Percentiles rank a stretch among this genome's conserved stretches.
Evolutionary conservation across 176 grass and related monocot genomes (phyloP).

Genomic region (Oryza meyeriana): DNA sequence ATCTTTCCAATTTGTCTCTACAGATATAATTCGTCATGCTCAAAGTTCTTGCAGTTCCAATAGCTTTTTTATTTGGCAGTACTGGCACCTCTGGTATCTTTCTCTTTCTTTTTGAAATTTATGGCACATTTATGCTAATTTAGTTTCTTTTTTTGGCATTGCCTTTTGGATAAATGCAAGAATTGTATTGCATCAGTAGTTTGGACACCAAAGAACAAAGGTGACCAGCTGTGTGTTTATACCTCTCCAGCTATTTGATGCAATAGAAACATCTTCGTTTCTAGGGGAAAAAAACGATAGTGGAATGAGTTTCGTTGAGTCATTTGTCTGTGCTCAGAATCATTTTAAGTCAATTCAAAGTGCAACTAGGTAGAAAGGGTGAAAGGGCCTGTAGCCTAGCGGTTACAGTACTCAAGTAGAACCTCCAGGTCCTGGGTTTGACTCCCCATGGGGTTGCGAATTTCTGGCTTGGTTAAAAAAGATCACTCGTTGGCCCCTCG

Average conservation of each 20-base stretch:
- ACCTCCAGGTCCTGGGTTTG: too few relatives aligned
- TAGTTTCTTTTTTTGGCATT: neutral
- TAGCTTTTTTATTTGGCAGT: constrained; percentile 12
- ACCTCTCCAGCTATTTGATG: constrained; percentile 6
- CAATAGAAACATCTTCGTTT: neutral
- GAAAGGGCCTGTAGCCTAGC: too few relatives aligned
- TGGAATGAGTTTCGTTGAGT: neutral
- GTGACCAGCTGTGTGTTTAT: neutral
- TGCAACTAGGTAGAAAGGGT: neutral
- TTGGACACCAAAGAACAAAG: neutral
- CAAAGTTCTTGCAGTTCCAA: constrained; percentile 13
- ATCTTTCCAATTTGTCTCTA: constrained; percentile 29
- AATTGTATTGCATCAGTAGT: constrained; percentile 10
- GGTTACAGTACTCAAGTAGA: too few relatives aligned
- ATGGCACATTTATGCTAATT: neutral
- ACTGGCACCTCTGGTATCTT: neutral
- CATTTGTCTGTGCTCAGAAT: neutral
- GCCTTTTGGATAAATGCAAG: constrained; percentile 18
- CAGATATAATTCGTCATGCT: neutral
- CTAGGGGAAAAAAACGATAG: neutral
- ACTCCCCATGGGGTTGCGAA: too few relatives aligned
- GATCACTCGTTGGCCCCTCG: too few relatives aligned
- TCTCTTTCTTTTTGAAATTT: neutral
- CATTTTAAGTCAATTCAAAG: constrained; percentile 18
- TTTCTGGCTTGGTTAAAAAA: too few relatives aligned